Conservation (phyloP, 495 filamentous ascomycete genomes). For the Xylaria palmicola region DNA sequence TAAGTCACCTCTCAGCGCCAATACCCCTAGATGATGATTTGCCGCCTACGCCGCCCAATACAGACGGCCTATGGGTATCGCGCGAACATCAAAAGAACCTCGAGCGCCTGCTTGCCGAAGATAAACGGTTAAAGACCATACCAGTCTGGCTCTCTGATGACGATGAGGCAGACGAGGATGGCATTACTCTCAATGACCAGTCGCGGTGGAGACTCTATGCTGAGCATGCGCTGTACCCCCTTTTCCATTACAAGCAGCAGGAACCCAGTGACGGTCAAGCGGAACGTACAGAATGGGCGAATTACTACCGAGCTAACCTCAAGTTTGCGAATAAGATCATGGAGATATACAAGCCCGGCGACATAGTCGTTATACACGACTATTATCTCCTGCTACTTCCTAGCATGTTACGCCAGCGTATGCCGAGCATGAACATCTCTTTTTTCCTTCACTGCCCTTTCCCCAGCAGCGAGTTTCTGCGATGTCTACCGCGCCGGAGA, state of each 20-base stretch:
- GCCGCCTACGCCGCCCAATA: constrained; percentile 52
- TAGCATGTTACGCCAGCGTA: constrained; percentile 75
- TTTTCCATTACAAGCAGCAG: constrained; percentile 92
- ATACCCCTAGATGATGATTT: constrained; percentile 63
- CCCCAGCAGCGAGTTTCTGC: constrained; percentile 89
- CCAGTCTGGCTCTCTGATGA: constrained; percentile 86
- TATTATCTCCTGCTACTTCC: constrained; percentile 87
- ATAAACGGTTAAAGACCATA: constrained; percentile 62
- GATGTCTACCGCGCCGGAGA: constrained; percentile 80
- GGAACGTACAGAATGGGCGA: constrained; percentile 79
- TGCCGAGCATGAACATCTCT: constrained; percentile 82
- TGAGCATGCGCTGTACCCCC: constrained; percentile 82
- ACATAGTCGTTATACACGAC: constrained; percentile 89
- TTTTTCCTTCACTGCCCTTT: constrained; percentile 93
- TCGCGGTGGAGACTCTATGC: constrained; percentile 81
- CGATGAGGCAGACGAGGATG: constrained; percentile 60
- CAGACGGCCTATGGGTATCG: constrained; percentile 64
- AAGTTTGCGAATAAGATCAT: constrained; percentile 85
- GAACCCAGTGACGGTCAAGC: constrained; percentile 79
- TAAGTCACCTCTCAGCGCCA: constrained; percentile 66
- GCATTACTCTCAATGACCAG: constrained; percentile 71
- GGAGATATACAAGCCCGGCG: constrained; percentile 81
- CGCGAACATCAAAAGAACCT: constrained; percentile 64
- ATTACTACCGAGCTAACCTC: constrained; percentile 85
- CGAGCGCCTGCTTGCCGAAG: constrained; percentile 64